These are phyloP conservation scores for Sporobolomyces pararoseus DNA, from an alignment of 768 basidiomycete species.

Conservation along the genomic window DNA sequence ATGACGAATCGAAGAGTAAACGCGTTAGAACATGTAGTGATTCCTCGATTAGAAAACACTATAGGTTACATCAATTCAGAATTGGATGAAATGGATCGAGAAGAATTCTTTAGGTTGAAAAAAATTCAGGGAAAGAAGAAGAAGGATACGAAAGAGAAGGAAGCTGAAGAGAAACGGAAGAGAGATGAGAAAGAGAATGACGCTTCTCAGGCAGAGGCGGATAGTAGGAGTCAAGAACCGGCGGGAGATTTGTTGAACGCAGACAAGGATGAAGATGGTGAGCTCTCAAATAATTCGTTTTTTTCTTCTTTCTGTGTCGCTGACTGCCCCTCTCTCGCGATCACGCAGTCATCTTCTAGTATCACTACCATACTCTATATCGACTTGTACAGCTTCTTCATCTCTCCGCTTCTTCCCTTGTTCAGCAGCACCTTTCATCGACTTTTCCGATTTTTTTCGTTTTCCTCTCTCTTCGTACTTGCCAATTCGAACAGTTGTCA, in stretches of 20 bases:
- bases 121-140: conserved; percentile 46
- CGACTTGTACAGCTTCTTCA: too few relatives aligned
- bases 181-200: conserved; percentile 50
- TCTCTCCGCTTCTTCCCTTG: too few relatives aligned
- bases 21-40: conserved; percentile 95
- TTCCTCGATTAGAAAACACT: conserved; percentile 91
- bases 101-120: conserved; percentile 56
- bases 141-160: conserved; percentile 43
- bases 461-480: too few relatives aligned
- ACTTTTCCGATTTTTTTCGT: too few relatives aligned
- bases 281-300: too few relatives aligned
- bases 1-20: conserved; percentile 99
- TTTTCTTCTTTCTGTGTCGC: background rate
- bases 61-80: conserved; percentile 97
- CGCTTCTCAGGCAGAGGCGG: conserved; percentile 44
- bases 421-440: too few relatives aligned
- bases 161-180: conserved; percentile 36
- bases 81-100: conserved; percentile 91
- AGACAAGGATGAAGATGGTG: conserved; percentile 40
- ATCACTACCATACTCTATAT: too few relatives aligned
- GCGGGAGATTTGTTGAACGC: conserved; percentile 17
- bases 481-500: too few relatives aligned
- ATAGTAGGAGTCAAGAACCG: background rate
- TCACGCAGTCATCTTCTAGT: background rate
- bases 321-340: background rate